These are phyloP conservation scores for Diospyros lotus DNA, from an alignment of 148 eudicot species.

Conservation along the genomic window DNA sequence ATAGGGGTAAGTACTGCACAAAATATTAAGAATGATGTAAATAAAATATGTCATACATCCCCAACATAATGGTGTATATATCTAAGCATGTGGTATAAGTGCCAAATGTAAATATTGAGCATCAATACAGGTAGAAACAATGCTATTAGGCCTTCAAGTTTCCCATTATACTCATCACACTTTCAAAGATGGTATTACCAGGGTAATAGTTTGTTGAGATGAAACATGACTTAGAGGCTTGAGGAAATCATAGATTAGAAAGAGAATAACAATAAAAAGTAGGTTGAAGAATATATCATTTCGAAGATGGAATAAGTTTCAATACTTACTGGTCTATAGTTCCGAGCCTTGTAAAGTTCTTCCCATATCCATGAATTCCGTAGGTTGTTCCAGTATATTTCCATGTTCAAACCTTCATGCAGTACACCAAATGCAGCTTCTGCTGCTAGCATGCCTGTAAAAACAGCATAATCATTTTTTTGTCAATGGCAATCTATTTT, in stretches of 20 bases:
- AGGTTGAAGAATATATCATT: not conserved
- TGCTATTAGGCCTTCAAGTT: too few relatives aligned
- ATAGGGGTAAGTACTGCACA: too few relatives aligned
- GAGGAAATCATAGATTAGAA: not conserved
- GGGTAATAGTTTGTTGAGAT: not conserved
- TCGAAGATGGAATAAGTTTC: constrained; percentile 12
- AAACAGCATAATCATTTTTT: too few relatives aligned
- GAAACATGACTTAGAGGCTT: not conserved
- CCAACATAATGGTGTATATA: too few relatives aligned
- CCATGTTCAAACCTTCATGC: constrained; percentile 60
- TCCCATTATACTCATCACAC: too few relatives aligned
- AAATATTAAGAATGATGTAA: too few relatives aligned
- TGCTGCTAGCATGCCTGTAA: constrained; percentile 90
- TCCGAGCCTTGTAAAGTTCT: constrained; percentile 75
- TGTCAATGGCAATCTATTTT: too few relatives aligned
- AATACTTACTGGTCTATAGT: constrained; percentile 74
- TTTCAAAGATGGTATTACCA: not conserved
- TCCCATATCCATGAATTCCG: constrained; percentile 92
- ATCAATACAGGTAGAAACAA: too few relatives aligned
- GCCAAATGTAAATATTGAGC: too few relatives aligned
- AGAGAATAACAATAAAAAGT: not conserved
- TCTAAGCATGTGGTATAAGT: too few relatives aligned
- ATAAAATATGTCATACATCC: too few relatives aligned
- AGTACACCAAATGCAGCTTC: constrained; percentile 70
- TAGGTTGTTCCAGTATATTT: constrained; percentile 69